Conservation (phyloP, 441 rosid genomes). For the Eutrema salsugineum region DNA sequence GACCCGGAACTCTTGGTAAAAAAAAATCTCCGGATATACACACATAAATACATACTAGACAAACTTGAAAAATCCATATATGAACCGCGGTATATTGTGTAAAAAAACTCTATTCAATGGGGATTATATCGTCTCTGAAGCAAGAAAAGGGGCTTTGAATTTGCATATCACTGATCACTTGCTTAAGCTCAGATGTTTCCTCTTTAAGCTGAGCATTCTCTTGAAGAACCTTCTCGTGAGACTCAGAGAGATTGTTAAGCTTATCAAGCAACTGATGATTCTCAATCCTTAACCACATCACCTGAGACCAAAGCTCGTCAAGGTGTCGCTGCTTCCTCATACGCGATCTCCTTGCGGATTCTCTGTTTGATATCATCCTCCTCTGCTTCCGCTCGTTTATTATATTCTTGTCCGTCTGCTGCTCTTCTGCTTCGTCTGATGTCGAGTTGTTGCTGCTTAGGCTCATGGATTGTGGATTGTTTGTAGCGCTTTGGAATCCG, state of each 20-base stretch:
- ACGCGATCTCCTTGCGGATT: slow-evolving; percentile 67
- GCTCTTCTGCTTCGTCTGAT: slow-evolving; percentile 82
- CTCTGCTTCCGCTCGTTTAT: slow-evolving; percentile 61
- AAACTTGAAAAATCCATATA: not conserved
- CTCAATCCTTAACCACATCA: slow-evolving; percentile 50
- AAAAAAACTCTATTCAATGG: slow-evolving; percentile 18
- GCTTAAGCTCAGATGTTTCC: slow-evolving; percentile 60
- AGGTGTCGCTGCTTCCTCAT: slow-evolving; percentile 70
- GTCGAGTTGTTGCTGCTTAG: slow-evolving; percentile 75
- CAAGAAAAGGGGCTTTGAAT: slow-evolving; percentile 56
- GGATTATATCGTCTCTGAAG: slow-evolving; percentile 38
- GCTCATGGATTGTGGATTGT: slow-evolving; percentile 43
- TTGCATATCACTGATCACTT: slow-evolving; percentile 61
- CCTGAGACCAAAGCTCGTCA: slow-evolving; percentile 69
- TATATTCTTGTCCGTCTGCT: slow-evolving; percentile 36
- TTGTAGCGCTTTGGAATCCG: slow-evolving; percentile 38
- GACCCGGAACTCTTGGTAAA: not conserved
- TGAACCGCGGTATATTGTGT: not conserved
- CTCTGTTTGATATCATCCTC: slow-evolving; percentile 69
- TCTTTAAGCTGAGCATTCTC: slow-evolving; percentile 78
- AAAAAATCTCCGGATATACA: slow-evolving; percentile 1
- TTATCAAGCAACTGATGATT: slow-evolving; percentile 67
- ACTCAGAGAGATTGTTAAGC: slow-evolving; percentile 55
- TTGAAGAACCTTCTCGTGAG: slow-evolving; percentile 49
- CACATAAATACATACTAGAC: not conserved